phyloP scores from a whole-genome alignment of 208 protist species.

The Leishmania aethiopica region DNA sequence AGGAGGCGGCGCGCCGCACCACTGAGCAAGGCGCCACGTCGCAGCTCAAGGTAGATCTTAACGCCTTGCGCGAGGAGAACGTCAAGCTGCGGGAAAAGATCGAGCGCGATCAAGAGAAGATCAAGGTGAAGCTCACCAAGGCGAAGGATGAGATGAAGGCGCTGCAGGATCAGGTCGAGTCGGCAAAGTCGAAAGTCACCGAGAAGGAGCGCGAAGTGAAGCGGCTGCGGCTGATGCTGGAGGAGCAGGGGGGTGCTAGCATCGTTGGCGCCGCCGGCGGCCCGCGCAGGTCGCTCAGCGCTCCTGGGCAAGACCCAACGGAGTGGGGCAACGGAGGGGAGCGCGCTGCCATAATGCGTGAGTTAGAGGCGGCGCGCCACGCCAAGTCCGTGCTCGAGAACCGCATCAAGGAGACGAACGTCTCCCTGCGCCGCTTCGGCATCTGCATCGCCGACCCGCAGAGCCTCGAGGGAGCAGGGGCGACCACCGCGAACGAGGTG shows the following conservation, averaged over 20 bases:
- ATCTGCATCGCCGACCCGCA: constrained; percentile 73
- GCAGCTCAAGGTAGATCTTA: constrained; percentile 84
- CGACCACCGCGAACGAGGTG: constrained; percentile 30
- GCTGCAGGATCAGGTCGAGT: constrained; percentile 78
- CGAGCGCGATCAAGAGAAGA: constrained; percentile 90
- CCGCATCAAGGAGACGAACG: constrained; percentile 78
- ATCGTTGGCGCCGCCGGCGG: constrained; percentile 10
- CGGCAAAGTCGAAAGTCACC: constrained; percentile 41
- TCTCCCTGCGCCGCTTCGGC: constrained; percentile 81
- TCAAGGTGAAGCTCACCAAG: constrained; percentile 87
- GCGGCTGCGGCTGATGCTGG: constrained; percentile 77
- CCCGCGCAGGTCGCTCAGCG: constrained; percentile 13
- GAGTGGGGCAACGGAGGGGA: constrained; percentile 31
- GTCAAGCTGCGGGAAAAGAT: constrained; percentile 90
- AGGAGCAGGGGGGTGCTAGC: constrained; percentile 45
- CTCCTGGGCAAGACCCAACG: not conserved
- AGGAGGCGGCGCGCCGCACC: constrained; percentile 66
- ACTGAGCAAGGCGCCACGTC: constrained; percentile 72
- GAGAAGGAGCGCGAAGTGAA: constrained; percentile 83
- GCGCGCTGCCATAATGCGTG: constrained; percentile 34
- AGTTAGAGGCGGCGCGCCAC: constrained; percentile 64
- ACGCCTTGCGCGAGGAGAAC: constrained; percentile 80
- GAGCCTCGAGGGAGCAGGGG: constrained; percentile 26
- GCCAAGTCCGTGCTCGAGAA: constrained; percentile 62
- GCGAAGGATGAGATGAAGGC: constrained; percentile 78